Evolutionary conservation across 495 filamentous ascomycete species (phyloP), one percentile per base, ranked within the genome.

Genomic region (Lindgomyces ingoldianus): DNA sequence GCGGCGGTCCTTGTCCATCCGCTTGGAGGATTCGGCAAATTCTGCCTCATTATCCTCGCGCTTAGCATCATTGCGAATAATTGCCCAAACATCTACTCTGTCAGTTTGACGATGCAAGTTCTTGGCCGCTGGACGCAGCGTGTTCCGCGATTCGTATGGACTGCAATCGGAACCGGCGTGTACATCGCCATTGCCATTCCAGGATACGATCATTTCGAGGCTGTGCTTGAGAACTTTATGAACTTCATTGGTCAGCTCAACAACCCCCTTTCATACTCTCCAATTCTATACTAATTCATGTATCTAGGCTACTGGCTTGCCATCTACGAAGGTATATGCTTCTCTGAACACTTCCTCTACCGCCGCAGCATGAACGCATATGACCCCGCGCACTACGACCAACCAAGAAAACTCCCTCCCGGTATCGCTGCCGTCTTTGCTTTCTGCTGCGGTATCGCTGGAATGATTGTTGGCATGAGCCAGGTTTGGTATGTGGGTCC

Each of bases 1-100:
- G 84, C 77, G 4, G 83, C 84, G 10, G 87, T 69, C 0, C 67
- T 95, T 0, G 75, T 87, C 29, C 83, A 83, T 2, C 81, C 81
- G 1, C 79, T 92, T 0, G 91, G 90, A 24, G 78, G 80, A 45
- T 93, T 93, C 70, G 91, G 91, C 62, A 82, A 90, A 71, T 91
- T 94, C 80, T 94, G 91, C 75, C 72, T 95, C 19, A 85, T 93
- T 54, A 78, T 95, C 46, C 84, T 95, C 4, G 87, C 89, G 0
- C 81, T 93, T 26, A 87, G 84, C 65, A 93, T 91, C 72, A 83
- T 93, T 66, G 88, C 89, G 59, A 93, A 89, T 79, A 93, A 92
- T 78, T 91, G 87, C 77, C 90, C 93, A n/a, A 91, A 89, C 78
- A 88, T 69, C 47, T 96, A 96, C 80, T 91, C 89, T 39, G 85